Percentiles rank a stretch among this genome's conserved stretches.
phyloP scores from a whole-genome alignment of 202 grass and related monocot species.

The Eragrostis tef region DNA sequence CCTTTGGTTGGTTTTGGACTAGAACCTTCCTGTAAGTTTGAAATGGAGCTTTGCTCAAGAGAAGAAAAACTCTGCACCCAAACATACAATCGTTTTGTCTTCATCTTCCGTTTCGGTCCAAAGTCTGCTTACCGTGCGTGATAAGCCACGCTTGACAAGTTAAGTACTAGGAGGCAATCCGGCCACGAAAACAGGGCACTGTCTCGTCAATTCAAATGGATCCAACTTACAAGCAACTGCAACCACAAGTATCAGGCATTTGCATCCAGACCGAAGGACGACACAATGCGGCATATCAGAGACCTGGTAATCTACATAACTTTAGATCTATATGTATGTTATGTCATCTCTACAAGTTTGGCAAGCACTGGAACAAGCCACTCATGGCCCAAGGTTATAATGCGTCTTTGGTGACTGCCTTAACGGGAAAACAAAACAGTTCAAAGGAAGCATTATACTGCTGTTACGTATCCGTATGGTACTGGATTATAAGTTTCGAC shows the following conservation, averaged over 20 bases:
- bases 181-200: neutral
- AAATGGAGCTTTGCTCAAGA: slow-evolving; percentile 3
- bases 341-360: slow-evolving; percentile 41
- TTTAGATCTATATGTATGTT: neutral
- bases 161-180: neutral
- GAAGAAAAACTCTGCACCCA: neutral
- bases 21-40: neutral
- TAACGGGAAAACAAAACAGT: neutral
- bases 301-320: neutral
- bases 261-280: slow-evolving; percentile 18
- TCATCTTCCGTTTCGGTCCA: neutral
- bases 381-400: slow-evolving; percentile 11
- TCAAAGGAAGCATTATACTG: slow-evolving; percentile 17
- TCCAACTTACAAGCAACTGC: no score
- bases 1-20: neutral
- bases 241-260: neutral
- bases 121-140: neutral
- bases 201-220: neutral
- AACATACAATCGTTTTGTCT: slow-evolving; percentile 5
- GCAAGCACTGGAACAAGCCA: slow-evolving; percentile 10
- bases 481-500: slow-evolving; percentile 11
- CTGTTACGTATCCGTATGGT: neutral
- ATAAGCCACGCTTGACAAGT: neutral
- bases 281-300: neutral
- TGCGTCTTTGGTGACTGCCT: neutral